phyloP scores from a whole-genome alignment of 257 asterid genomes.

The Nicotiana sylvestris region DNA sequence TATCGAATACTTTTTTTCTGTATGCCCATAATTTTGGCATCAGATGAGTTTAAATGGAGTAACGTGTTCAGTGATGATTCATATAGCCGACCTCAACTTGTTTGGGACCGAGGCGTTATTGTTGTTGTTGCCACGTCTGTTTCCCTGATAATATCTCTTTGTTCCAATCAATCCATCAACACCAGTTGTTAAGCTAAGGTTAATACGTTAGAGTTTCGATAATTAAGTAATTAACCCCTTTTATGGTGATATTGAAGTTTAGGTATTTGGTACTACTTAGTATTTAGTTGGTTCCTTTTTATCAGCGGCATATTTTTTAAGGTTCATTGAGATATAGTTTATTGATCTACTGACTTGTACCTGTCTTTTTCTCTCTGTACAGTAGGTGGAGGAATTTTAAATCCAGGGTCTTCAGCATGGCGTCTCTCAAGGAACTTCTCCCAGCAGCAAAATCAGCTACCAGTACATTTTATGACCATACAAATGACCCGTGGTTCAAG shows the following conservation, averaged over 20 bases:
- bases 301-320: not conserved
- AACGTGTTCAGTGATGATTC: too few species aligned
- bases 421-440: slow-evolving; percentile 39
- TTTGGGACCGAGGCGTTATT: too few species aligned
- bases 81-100: too few species aligned
- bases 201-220: not conserved
- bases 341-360: not conserved
- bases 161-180: not conserved
- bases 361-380: not conserved
- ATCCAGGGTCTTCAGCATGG: slow-evolving; percentile 23
- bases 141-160: not conserved
- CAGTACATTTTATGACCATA: slow-evolving; percentile 36
- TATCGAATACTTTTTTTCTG: too few species aligned
- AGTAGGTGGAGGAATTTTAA: not conserved
- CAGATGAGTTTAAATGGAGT: too few species aligned
- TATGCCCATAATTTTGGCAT: too few species aligned
- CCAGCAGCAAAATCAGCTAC: slow-evolving; percentile 32
- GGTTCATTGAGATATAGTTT: not conserved
- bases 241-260: not conserved
- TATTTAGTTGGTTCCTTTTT: not conserved
- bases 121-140: not conserved
- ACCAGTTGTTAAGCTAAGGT: not conserved
- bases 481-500: slow-evolving; percentile 52
- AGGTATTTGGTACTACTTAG: not conserved
- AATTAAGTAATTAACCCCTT: not conserved